Percentiles rank a stretch among this genome's conserved stretches.
Evolutionary conservation across 495 filamentous ascomycete genomes (phyloP).

Genomic region (Daldinia concentrica): DNA sequence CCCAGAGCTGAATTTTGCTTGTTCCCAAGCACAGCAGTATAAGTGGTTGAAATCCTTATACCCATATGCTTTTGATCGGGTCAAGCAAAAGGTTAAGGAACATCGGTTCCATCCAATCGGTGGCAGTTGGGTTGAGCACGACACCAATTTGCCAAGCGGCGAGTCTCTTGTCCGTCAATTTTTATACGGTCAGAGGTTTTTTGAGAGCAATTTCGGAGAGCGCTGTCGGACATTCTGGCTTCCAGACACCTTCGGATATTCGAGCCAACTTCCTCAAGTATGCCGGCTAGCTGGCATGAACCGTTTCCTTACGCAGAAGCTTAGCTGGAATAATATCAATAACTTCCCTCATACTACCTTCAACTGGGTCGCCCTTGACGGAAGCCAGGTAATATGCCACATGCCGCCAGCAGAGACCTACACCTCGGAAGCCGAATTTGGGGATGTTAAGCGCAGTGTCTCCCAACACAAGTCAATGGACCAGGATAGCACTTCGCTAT

Average conservation of each 20-base stretch:
- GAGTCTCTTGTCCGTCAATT: constrained; percentile 97
- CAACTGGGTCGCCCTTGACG: constrained; percentile 95
- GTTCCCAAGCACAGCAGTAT: constrained; percentile 95
- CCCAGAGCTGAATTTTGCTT: constrained; percentile 90
- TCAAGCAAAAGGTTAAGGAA: constrained; percentile 88
- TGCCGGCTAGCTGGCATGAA: constrained; percentile 93
- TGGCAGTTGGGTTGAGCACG: constrained; percentile 98
- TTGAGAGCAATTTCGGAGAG: constrained; percentile 90
- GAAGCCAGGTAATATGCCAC: constrained; percentile 95
- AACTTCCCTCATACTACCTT: constrained; percentile 98
- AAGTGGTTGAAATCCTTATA: constrained; percentile 95
- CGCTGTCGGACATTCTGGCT: constrained; percentile 94
- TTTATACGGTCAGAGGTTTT: constrained; percentile 91
- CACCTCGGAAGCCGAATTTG: constrained; percentile 93
- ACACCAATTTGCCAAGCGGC: constrained; percentile 95
- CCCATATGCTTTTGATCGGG: constrained; percentile 84
- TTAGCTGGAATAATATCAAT: constrained; percentile 96
- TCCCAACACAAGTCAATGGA: constrained; percentile 95
- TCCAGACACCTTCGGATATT: constrained; percentile 98
- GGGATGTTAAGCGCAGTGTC: constrained; percentile 90
- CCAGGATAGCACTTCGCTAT: constrained; percentile 83
- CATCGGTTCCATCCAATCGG: constrained; percentile 94
- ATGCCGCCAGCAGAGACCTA: constrained; percentile 96
- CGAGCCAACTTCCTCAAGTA: constrained; percentile 90
- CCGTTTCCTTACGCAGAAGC: constrained; percentile 96